Evolutionary conservation across 371 early-diverging fungal genomes (phyloP).

Genomic region (Haplosporangium sp.): DNA sequence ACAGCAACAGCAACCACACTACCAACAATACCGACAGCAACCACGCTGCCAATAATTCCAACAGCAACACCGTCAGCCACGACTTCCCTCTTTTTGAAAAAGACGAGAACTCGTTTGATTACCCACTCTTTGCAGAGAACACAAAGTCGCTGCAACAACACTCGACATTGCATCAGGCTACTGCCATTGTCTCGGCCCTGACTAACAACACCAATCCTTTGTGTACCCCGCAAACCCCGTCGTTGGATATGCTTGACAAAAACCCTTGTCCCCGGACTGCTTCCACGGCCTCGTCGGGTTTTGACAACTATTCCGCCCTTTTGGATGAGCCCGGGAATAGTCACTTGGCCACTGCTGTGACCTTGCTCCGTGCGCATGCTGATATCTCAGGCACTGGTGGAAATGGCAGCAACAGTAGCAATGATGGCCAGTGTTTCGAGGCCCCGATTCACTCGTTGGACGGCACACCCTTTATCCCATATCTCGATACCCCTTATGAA

Average conservation of each 20-base stretch:
- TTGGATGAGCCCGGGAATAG: slow-evolving; percentile 6
- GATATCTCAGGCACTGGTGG: neutral
- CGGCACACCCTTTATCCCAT: slow-evolving; percentile 25
- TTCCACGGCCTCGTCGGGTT: slow-evolving; percentile 7
- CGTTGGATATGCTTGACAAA: slow-evolving; percentile 8
- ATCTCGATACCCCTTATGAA: slow-evolving; percentile 37
- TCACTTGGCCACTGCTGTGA: slow-evolving; percentile 5
- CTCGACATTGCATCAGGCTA: slow-evolving; percentile 5
- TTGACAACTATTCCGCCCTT: slow-evolving; percentile 18
- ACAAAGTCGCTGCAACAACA: slow-evolving; percentile 24
- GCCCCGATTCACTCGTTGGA: slow-evolving; percentile 3
- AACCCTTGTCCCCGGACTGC: neutral
- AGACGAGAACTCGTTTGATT: slow-evolving; percentile 28
- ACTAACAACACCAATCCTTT: slow-evolving; percentile 22
- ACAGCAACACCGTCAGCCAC: slow-evolving; percentile 15
- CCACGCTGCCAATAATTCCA: neutral
- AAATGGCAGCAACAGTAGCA: neutral
- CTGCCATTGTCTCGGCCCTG: neutral
- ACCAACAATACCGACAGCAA: slow-evolving; percentile 1
- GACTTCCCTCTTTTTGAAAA: slow-evolving; percentile 31
- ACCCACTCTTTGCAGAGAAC: slow-evolving; percentile 36
- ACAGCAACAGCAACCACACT: neutral
- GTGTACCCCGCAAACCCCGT: slow-evolving; percentile 38
- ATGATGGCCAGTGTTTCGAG: neutral
- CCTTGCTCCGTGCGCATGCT: neutral